Percentiles rank a stretch among this genome's conserved stretches.
phyloP scores from a whole-genome alignment of 2,329 filamentous ascomycete genomes.

The Falciphora oryzae region DNA sequence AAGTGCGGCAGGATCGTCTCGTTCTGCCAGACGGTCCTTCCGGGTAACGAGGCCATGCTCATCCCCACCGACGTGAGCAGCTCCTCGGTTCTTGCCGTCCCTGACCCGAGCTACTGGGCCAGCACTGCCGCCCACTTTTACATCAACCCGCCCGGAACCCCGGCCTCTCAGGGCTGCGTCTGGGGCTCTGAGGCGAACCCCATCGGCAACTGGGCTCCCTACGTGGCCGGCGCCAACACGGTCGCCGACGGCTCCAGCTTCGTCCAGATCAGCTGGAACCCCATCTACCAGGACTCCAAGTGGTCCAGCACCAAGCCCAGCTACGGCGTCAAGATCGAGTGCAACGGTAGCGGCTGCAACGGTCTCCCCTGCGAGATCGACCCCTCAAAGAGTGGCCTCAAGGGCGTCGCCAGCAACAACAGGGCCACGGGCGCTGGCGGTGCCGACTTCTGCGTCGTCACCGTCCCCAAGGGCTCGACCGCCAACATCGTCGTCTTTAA shows the following conservation, averaged over 20 bases:
- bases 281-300: constrained; percentile 57
- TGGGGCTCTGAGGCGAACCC: constrained; percentile 62
- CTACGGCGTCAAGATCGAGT: constrained; percentile 67
- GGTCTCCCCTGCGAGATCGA: constrained; percentile 71
- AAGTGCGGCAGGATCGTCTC: constrained; percentile 56
- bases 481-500: constrained; percentile 62
- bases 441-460: constrained; percentile 70
- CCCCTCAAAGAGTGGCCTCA: constrained; percentile 48
- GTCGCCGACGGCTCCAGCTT: constrained; percentile 60
- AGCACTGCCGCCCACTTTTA: constrained; percentile 72
- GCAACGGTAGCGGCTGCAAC: constrained; percentile 56
- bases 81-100: constrained; percentile 60
- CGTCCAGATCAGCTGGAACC: constrained; percentile 73
- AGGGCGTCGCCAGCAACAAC: constrained; percentile 51
- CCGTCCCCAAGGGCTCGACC: constrained; percentile 58
- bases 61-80: constrained; percentile 65
- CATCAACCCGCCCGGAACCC: constrained; percentile 67
- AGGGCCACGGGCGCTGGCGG: constrained; percentile 58
- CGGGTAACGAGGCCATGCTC: constrained; percentile 76
- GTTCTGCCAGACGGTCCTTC: constrained; percentile 74
- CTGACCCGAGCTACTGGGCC: constrained; percentile 64
- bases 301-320: constrained; percentile 53
- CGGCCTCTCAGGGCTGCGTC: constrained; percentile 55
- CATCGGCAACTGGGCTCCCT: constrained; percentile 71
- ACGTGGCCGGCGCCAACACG: constrained; percentile 70